Conservation (phyloP, 805 yeast genomes). For the Starmerella etchellsii region DNA sequence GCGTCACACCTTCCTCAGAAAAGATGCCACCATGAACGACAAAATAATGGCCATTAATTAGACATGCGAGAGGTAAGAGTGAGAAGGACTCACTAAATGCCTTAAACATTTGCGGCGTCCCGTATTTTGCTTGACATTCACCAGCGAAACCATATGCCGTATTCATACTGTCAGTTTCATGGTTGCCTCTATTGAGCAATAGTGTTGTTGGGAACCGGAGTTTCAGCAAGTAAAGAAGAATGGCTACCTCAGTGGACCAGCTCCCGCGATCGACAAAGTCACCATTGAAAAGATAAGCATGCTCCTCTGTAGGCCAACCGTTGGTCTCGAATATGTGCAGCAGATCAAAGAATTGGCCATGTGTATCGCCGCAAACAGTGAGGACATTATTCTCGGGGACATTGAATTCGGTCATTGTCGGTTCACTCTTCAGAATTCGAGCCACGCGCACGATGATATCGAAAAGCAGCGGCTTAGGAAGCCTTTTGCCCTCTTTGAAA, state of each 20-base stretch:
- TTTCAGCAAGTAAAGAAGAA: conserved; percentile 64
- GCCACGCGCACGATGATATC: conserved; percentile 67
- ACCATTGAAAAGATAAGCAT: conserved; percentile 81
- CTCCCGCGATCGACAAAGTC: conserved; percentile 97
- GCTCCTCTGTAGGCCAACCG: conserved; percentile 56
- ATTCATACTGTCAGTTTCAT: conserved; percentile 94
- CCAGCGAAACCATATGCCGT: conserved; percentile 93
- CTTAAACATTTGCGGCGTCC: conserved; percentile 56
- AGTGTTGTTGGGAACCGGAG: conserved; percentile 56
- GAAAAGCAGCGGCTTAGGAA: conserved; percentile 74
- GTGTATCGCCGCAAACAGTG: conserved; percentile 94
- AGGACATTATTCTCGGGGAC: conserved; percentile 31
- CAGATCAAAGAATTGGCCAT: conserved; percentile 90
- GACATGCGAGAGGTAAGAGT: conserved; percentile 71
- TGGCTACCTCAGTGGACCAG: conserved; percentile 95
- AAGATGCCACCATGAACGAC: conserved; percentile 89
- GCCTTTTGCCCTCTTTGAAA: conserved; percentile 59
- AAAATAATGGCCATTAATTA: conserved; percentile 64
- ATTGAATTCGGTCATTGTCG: conserved; percentile 60
- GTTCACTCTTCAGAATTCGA: conserved; percentile 49
- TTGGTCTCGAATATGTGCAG: conserved; percentile 58
- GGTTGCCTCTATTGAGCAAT: conserved; percentile 85
- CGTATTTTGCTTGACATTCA: conserved; percentile 82
- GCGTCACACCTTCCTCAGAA: conserved; percentile 54
- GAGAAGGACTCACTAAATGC: conserved; percentile 80